Evolutionary conservation across 495 filamentous ascomycete species (phyloP).

Genomic region (Tuber brumale): DNA sequence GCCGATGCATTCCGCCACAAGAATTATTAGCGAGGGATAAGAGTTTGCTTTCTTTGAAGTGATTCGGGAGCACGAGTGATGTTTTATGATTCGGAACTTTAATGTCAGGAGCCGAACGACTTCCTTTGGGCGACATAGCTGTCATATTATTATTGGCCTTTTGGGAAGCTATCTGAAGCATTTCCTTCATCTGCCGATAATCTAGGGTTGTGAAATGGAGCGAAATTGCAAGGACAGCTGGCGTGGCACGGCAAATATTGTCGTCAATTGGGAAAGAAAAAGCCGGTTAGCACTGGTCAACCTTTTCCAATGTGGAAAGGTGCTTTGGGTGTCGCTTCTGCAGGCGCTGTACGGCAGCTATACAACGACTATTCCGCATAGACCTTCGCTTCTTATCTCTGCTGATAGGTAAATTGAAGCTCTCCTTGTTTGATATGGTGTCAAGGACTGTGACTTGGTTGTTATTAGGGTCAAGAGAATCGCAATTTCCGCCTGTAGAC

Average conservation of each 20-base stretch:
- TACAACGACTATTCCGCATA: neutral
- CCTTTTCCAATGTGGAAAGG: neutral
- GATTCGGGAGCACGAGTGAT: neutral
- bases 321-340: neutral
- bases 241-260: neutral
- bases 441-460: neutral
- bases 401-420: neutral
- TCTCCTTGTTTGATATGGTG: neutral
- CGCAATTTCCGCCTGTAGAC: neutral
- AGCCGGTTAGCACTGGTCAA: neutral
- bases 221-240: neutral
- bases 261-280: neutral
- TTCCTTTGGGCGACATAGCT: neutral
- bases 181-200: neutral
- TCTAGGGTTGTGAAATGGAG: neutral
- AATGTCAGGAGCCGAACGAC: neutral
- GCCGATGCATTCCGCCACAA: neutral
- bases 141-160: neutral
- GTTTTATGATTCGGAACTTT: neutral
- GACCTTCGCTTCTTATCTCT: neutral
- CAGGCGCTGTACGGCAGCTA: neutral
- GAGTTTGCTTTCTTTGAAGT: neutral
- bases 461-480: neutral
- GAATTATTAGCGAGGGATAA: neutral
- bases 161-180: neutral